These are phyloP conservation scores for Naganishia friedmannii DNA, from an alignment of 768 basidiomycete genomes.

Conservation along the genomic window DNA sequence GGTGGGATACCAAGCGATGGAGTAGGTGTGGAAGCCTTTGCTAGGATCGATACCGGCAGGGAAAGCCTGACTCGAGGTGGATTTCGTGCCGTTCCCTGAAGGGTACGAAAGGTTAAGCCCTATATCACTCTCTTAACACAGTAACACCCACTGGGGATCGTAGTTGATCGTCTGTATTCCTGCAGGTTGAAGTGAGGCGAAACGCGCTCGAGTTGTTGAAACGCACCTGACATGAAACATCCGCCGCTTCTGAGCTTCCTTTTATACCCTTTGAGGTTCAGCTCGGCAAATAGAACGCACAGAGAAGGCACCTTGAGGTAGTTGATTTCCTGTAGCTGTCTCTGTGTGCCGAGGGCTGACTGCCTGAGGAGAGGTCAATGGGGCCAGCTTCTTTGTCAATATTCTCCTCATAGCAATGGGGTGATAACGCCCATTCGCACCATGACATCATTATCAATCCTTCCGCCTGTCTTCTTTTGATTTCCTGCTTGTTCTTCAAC, in stretches of 20 bases:
- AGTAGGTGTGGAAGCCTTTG: constrained; percentile 31
- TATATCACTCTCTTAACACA: not conserved
- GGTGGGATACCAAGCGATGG: constrained; percentile 33
- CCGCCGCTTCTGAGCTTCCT: not conserved
- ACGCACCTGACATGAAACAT: not conserved
- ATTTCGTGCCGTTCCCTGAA: constrained; percentile 23
- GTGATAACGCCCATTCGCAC: no score
- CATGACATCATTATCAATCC: no score
- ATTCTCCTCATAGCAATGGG: no score
- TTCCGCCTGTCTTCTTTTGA: no score
- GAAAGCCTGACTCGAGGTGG: constrained; percentile 29
- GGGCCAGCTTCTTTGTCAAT: no score
- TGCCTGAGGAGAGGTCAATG: no score
- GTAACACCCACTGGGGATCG: constrained; percentile 24
- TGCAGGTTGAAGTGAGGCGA: not conserved
- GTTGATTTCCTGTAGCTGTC: no score
- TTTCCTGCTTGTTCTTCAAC: no score
- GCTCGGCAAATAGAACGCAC: not conserved
- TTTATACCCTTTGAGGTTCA: not conserved
- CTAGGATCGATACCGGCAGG: constrained; percentile 28
- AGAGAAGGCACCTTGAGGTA: no score
- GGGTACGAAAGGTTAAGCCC: not conserved
- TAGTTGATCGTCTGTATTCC: constrained; percentile 35
- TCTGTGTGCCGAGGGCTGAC: no score
- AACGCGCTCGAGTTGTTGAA: not conserved